Evolutionary conservation across 2,329 filamentous ascomycete species (phyloP), one percentile per base, ranked within the genome.

Genomic region (Xylariaceae sp.): DNA sequence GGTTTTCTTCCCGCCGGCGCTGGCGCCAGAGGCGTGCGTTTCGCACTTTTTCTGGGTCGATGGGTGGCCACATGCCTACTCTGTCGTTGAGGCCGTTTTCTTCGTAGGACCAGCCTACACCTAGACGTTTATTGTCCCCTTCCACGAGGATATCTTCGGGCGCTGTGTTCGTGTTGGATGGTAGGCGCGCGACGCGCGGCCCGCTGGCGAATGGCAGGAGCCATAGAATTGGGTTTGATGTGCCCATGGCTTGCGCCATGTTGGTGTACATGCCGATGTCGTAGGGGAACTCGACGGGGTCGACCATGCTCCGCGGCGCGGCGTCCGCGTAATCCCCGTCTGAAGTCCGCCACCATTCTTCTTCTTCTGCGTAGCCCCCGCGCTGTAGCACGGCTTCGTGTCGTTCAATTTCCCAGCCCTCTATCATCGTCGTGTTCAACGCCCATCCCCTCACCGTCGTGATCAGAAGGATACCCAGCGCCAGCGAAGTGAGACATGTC

Each of bases 391-490:
- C 71, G 7, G 82, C 77, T 61, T 86, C 82, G 72, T 89, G 86
- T 0, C 86, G 78, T 63, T 89, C 86, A 43, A 85, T 73, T 69
- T 89, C 90, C 90, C 90, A 94, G 59, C 82, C 81, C 74, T 96
- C 91, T 66, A 96, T 95, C 71, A 90, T 91, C 21, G 90, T 94
- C 14, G 82, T 86, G 75, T 93, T 93, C 59, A 87, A 79, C 3
- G 82, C 66, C 70, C 90, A 86, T 52, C 80, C 81, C 71, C 83
- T 84, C 1, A 83, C 54, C 0, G 87, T 86, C 5, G 85, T 83
- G n/a, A 82, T 71, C 3, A 92, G 76, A 58, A 95, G 81, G 33
- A 95, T 79, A 1, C 75, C 74, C 1, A 95, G 79, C 0, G 81
- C 84, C 48, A 92, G 79, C 7, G 84, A 76, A 0, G 86, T 85